Conservation (phyloP, 1,284 basidiomycete genomes). For the Rhodotorula sp. region DNA sequence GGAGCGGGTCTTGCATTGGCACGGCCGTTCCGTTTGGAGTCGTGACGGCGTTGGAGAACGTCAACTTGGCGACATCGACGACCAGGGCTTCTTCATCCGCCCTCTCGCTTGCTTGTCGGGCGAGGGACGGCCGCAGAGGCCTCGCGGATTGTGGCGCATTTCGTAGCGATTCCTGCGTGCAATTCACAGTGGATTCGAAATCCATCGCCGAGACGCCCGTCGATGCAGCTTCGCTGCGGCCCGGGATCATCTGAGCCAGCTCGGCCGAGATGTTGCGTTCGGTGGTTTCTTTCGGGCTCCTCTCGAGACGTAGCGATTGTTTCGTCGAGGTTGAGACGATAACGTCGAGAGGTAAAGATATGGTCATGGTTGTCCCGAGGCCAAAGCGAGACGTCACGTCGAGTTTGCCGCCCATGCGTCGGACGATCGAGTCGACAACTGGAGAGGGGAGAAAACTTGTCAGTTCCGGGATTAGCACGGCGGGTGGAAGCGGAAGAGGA, state of each 20-base stretch:
- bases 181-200: slow-evolving; percentile 10
- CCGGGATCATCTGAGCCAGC: slow-evolving; percentile 1
- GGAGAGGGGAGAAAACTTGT: background rate
- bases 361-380: slow-evolving; percentile 17
- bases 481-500: slow-evolving; percentile 8
- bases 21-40: background rate
- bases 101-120: slow-evolving; percentile 50
- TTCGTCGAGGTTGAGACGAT: background rate
- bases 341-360: slow-evolving; percentile 29
- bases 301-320: background rate
- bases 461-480: too few relatives aligned
- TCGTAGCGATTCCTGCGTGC: background rate
- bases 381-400: slow-evolving; percentile 25
- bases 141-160: background rate
- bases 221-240: background rate
- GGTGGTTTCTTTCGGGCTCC: slow-evolving; percentile 44
- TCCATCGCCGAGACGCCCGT: background rate
- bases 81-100: slow-evolving; percentile 8
- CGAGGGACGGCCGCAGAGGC: background rate
- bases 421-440: slow-evolving; percentile 31
- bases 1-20: background rate
- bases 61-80: slow-evolving; percentile 48
- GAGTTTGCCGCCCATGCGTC: slow-evolving; percentile 25
- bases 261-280: slow-evolving; percentile 28
- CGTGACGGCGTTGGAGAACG: slow-evolving; percentile 53